Base-by-base conservation (phyloP, 2,329 filamentous ascomycete genomes). In the Xylariaceae sp. region DNA sequence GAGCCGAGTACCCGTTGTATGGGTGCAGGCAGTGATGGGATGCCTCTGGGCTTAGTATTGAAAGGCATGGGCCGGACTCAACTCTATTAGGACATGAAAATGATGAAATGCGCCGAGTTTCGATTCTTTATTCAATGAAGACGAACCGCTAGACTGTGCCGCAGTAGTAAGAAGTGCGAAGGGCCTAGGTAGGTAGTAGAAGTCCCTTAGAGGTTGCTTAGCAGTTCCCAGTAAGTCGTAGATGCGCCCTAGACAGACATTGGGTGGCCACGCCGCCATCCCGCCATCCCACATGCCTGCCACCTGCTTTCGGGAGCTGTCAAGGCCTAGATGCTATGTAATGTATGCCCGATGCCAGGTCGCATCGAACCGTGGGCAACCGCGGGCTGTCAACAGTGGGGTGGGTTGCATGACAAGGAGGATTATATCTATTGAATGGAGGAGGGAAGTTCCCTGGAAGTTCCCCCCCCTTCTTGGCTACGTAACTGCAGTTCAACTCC, bases 31-130 rank as follows among this genome's bases (percentile, higher is more conserved):
- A 6, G 42, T 45, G 42, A n/a, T 13, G n/a, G 13, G 42, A 45
- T n/a, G 42, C n/a, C 13, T 15, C 42, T 15, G 42, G 42, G 42
- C 42, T 45, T 13, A n/a, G 13, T 15, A 37, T 54, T 15, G 37
- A 55, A 55, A 57, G 61, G 59, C 34, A 56, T 42, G 39, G 45
- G 55, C 35, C 56, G 56, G 56, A 37, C 56, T 55, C 15, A 58
- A 58, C 55, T 54, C 47, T 53, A 58, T 56, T 42, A 42, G 37
- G 37, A 13, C 37, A 42, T 42, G 37, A 42, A 13, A 42, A 42
- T 42, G 37, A 42, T 42, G 37, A 42, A 42, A 42, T 42, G 37
- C 37, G 11, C 37, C 23, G 23, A 30, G 23, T 30, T 30, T 30
- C 23, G 23, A 30, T 4, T 30, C 4, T 30, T 5, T 30, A 30